A percentile compares a stretch with the other conserved stretches of the same genome.
Evolutionary conservation across 345 rosid genomes (phyloP).

Genomic region (Eucalyptus victrix): DNA sequence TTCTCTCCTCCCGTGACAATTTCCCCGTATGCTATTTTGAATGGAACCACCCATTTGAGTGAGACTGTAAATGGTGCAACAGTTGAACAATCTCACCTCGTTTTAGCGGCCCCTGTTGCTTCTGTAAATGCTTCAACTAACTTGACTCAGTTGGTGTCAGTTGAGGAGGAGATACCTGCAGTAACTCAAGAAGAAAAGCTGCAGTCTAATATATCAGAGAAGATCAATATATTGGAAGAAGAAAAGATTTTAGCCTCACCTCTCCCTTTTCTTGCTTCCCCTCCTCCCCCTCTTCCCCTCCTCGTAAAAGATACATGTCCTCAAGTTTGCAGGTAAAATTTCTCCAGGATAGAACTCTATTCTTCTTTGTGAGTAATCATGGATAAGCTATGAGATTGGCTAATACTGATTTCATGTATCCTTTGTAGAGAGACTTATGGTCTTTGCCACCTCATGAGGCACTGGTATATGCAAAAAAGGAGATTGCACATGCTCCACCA

Average conservation of each 20-base stretch:
- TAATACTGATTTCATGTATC: neutral
- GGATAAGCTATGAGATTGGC: neutral
- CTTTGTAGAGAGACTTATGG: slow-evolving; percentile 33
- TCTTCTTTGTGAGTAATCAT: neutral
- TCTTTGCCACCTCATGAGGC: slow-evolving; percentile 55
- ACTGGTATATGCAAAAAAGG: slow-evolving; percentile 51
- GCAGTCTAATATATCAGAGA: neutral
- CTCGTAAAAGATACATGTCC: slow-evolving; percentile 6
- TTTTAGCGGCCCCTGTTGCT: slow-evolving; percentile 10
- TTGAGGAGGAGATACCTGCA: neutral
- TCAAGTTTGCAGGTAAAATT: slow-evolving; percentile 36
- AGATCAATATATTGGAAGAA: neutral
- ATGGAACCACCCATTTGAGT: slow-evolving; percentile 28
- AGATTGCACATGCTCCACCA: slow-evolving; percentile 38
- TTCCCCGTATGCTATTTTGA: slow-evolving; percentile 7
- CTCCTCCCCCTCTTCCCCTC: slow-evolving; percentile 1
- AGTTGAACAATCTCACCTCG: slow-evolving; percentile 7
- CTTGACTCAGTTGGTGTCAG: neutral
- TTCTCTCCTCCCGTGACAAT: slow-evolving; percentile 6
- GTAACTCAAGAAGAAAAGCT: neutral
- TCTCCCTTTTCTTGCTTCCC: neutral
- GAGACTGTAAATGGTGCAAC: slow-evolving; percentile 18
- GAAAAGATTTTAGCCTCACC: slow-evolving; percentile 1
- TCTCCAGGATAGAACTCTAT: neutral
- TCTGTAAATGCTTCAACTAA: slow-evolving; percentile 20